Percentiles rank a stretch among this genome's conserved stretches.
These are phyloP conservation scores for Fragosphaeria purpurea DNA, from an alignment of 2,329 filamentous ascomycete genomes.

Conservation along the genomic window DNA sequence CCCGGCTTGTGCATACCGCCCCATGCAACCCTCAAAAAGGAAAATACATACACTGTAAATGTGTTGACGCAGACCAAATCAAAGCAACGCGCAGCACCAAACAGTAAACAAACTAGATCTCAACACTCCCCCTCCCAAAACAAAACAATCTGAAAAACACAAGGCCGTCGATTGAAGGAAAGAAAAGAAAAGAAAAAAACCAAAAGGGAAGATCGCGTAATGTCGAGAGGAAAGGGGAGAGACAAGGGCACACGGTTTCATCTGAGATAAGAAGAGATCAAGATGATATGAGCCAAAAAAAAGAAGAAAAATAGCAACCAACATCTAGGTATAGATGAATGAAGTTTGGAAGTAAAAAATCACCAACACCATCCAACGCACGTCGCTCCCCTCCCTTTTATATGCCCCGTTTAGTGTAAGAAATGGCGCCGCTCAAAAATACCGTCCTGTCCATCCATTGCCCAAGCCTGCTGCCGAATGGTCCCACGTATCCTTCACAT, in stretches of 20 bases:
- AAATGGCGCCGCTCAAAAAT: constrained; percentile 13
- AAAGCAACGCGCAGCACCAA: too few relatives aligned
- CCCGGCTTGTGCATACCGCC: neutral
- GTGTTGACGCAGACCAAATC: too few relatives aligned
- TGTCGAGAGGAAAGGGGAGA: too few relatives aligned
- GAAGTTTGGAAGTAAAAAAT: constrained; percentile 6
- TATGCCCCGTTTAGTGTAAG: constrained; percentile 7
- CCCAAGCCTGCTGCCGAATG: constrained; percentile 12
- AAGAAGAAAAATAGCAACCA: constrained; percentile 6
- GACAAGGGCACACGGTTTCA: too few relatives aligned
- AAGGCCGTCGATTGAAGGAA: neutral
- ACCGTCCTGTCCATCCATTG: constrained; percentile 12
- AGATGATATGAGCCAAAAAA: constrained; percentile 5
- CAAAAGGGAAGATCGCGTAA: constrained; percentile 8
- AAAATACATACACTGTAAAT: too few relatives aligned
- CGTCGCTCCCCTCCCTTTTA: constrained; percentile 12
- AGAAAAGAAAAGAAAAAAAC: neutral
- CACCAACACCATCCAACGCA: constrained; percentile 15
- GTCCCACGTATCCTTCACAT: constrained; percentile 2
- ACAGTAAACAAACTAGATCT: too few relatives aligned
- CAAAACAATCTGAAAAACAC: neutral
- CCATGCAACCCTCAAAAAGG: neutral
- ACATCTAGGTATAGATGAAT: constrained; percentile 5
- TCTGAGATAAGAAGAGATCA: neutral
- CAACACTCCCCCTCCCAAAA: neutral